Conservation (phyloP, 768 basidiomycete genomes). For the Agrocybe chaxingu region DNA sequence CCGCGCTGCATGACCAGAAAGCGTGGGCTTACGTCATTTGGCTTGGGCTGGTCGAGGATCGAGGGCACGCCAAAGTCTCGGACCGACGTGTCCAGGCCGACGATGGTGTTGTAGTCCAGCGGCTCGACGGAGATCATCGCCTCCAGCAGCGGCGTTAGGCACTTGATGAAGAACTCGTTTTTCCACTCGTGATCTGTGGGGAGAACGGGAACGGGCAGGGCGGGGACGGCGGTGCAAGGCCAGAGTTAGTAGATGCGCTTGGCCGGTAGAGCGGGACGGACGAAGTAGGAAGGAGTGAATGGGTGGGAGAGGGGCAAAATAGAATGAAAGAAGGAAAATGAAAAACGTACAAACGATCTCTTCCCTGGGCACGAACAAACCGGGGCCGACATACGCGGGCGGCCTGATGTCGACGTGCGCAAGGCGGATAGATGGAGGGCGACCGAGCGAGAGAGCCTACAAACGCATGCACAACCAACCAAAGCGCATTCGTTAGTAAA, state of each 20-base stretch:
- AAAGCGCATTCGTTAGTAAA: no score
- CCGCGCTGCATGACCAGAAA: slow-evolving; percentile 66
- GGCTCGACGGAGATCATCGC: slow-evolving; percentile 49
- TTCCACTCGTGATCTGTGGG: slow-evolving; percentile 68
- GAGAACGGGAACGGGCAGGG: slow-evolving; percentile 8
- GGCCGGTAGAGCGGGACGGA: background rate
- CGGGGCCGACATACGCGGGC: slow-evolving; percentile 45
- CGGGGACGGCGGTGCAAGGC: background rate
- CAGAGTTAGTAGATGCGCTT: no score
- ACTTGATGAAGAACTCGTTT: slow-evolving; percentile 58
- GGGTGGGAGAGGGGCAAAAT: background rate
- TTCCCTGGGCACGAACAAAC: slow-evolving; percentile 45
- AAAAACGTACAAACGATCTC: slow-evolving; percentile 46
- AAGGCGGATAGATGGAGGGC: slow-evolving; percentile 66
- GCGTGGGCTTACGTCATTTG: slow-evolving; percentile 37
- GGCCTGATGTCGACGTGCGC: slow-evolving; percentile 62
- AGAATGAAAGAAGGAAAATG: slow-evolving; percentile 10
- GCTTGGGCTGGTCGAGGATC: slow-evolving; percentile 41
- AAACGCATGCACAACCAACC: no score
- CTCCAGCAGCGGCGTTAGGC: slow-evolving; percentile 62
- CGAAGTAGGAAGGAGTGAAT: background rate
- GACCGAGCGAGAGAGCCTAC: slow-evolving; percentile 67
- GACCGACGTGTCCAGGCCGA: slow-evolving; percentile 51
- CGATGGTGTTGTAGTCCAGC: slow-evolving; percentile 48
- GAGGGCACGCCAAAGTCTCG: slow-evolving; percentile 55